Conservation (phyloP, 345 rosid genomes). For the Gossypium australe region DNA sequence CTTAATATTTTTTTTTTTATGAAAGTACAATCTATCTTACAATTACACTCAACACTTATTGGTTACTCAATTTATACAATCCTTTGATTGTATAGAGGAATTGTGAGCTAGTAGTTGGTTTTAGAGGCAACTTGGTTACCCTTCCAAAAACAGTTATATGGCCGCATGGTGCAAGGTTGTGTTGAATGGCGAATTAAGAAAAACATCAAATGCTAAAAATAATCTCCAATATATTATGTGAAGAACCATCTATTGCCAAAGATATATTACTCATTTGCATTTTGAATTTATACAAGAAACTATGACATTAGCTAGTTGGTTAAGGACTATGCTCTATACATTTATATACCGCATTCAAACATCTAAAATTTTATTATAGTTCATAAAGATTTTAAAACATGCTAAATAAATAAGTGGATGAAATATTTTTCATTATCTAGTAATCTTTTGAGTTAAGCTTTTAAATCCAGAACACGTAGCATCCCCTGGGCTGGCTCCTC, state of each 20-base stretch:
- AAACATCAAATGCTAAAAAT: too few species aligned
- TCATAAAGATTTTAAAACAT: background rate
- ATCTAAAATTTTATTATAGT: background rate
- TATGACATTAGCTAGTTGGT: background rate
- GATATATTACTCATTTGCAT: background rate
- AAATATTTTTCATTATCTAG: background rate
- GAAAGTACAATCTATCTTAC: too few species aligned
- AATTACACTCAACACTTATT: too few species aligned
- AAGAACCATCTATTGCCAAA: background rate
- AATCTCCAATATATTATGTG: too few species aligned
- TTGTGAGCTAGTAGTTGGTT: too few species aligned
- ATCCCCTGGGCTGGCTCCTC: background rate
- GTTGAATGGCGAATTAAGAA: too few species aligned
- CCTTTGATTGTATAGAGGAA: background rate
- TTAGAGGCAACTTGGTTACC: too few species aligned
- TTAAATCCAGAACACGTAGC: background rate
- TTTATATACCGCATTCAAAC: background rate
- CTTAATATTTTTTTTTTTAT: too few species aligned
- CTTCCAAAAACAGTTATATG: background rate
- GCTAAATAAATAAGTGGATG: background rate
- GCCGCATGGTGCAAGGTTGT: too few species aligned
- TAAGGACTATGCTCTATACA: background rate
- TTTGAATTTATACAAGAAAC: background rate
- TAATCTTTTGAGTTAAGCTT: background rate
- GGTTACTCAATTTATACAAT: background rate